phyloP scores from a whole-genome alignment of 331 rosid species.

The Prunus yedoensis region DNA sequence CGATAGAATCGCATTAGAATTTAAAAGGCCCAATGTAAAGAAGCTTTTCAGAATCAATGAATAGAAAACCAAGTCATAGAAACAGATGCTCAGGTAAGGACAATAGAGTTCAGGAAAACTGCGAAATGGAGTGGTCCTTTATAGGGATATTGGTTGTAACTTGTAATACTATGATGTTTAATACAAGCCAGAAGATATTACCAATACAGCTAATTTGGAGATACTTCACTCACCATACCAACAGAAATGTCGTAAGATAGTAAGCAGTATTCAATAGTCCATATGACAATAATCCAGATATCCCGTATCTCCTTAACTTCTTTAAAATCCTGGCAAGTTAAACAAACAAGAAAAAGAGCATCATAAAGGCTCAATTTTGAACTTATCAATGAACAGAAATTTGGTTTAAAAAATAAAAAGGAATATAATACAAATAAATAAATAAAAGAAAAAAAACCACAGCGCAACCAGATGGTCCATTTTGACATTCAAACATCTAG shows the following conservation, averaged over 20 bases:
- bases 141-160: neutral
- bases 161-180: neutral
- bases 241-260: constrained; percentile 73
- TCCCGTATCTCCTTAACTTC: constrained; percentile 73
- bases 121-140: no score
- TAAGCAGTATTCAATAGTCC: constrained; percentile 84
- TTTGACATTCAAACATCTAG: neutral
- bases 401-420: neutral
- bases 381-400: neutral
- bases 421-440: neutral
- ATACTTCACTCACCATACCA: constrained; percentile 67
- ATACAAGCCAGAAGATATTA: neutral
- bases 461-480: neutral
- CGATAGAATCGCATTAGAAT: neutral
- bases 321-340: constrained; percentile 51
- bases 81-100: neutral
- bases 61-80: no score
- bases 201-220: neutral
- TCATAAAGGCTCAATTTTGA: neutral
- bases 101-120: no score
- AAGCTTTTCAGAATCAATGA: neutral
- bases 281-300: constrained; percentile 78
- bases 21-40: neutral
- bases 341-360: constrained; percentile 25
- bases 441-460: neutral